Percentiles rank a stretch among this genome's conserved stretches.
Evolutionary conservation across 768 basidiomycete genomes (phyloP).

Genomic region (Pholiota microspora): DNA sequence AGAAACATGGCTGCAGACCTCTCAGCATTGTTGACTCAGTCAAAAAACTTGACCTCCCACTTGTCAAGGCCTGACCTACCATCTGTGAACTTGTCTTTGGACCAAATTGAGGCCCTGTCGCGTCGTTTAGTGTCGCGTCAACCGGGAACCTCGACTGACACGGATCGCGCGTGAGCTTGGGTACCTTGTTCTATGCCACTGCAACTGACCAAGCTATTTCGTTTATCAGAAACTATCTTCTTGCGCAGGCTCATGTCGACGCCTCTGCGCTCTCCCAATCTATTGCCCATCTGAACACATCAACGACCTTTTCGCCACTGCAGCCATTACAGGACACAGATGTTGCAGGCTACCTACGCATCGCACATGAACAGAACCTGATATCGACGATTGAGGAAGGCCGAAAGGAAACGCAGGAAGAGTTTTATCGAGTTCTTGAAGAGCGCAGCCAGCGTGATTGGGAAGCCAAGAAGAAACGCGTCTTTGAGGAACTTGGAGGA

Average conservation of each 20-base stretch:
- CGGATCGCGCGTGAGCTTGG: slow-evolving; percentile 66
- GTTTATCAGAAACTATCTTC: slow-evolving; percentile 72
- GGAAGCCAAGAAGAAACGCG: slow-evolving; percentile 87
- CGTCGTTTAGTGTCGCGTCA: slow-evolving; percentile 78
- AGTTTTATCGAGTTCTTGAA: slow-evolving; percentile 81
- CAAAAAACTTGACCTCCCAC: slow-evolving; percentile 74
- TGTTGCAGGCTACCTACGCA: slow-evolving; percentile 90
- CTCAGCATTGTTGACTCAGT: slow-evolving; percentile 68
- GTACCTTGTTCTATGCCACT: background rate
- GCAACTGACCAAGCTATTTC: slow-evolving; percentile 3
- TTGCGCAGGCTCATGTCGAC: slow-evolving; percentile 93
- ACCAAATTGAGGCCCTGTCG: slow-evolving; percentile 94
- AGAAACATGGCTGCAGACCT: slow-evolving; percentile 44
- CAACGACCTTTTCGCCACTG: slow-evolving; percentile 83
- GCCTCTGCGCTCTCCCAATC: slow-evolving; percentile 82
- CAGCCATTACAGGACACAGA: slow-evolving; percentile 94
- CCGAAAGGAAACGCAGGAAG: slow-evolving; percentile 77
- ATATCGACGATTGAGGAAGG: slow-evolving; percentile 94
- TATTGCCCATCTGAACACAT: slow-evolving; percentile 80
- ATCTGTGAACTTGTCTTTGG: slow-evolving; percentile 83
- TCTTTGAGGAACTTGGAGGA: slow-evolving; percentile 87
- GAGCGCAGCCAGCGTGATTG: slow-evolving; percentile 76
- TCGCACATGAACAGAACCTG: slow-evolving; percentile 92
- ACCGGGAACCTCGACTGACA: slow-evolving; percentile 58
- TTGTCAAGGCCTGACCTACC: slow-evolving; percentile 81